Conservation (phyloP, 208 protist genomes). For the Acanthamoeba healyi region DNA sequence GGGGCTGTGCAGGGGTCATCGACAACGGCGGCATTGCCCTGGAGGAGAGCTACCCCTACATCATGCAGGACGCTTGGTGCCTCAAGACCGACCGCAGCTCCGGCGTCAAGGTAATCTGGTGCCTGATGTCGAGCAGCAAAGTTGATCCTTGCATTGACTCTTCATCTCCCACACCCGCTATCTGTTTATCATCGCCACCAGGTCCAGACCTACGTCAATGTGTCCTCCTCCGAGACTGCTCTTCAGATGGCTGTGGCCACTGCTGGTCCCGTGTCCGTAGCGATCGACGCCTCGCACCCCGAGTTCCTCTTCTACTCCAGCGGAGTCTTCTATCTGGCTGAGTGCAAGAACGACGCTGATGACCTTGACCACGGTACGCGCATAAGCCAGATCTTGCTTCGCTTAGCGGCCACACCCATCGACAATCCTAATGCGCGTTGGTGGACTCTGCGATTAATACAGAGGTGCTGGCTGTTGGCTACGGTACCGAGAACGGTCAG, state of each 20-base stretch:
- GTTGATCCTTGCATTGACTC: too few relatives aligned
- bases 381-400: background rate
- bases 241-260: conserved; percentile 45
- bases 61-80: conserved; percentile 64
- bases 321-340: conserved; percentile 90
- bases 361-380: conserved; percentile 28
- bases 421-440: background rate
- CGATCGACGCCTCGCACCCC: conserved; percentile 93
- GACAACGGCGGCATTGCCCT: conserved; percentile 58
- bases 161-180: too few relatives aligned
- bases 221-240: conserved; percentile 86
- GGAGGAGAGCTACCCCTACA: conserved; percentile 34
- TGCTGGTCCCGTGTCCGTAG: conserved; percentile 84
- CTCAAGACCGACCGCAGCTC: conserved; percentile 42
- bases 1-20: conserved; percentile 11
- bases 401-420: too few relatives aligned
- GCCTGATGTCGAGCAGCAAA: background rate
- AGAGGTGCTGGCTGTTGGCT: conserved; percentile 88
- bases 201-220: conserved; percentile 52
- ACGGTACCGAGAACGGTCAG: conserved; percentile 80
- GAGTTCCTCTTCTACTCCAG: conserved; percentile 90
- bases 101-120: conserved; percentile 25
- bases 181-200: background rate
- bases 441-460: too few relatives aligned
- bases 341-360: conserved; percentile 81